These are phyloP conservation scores for Alnus rubra DNA, from an alignment of 306 rosid species.

Conservation along the genomic window DNA sequence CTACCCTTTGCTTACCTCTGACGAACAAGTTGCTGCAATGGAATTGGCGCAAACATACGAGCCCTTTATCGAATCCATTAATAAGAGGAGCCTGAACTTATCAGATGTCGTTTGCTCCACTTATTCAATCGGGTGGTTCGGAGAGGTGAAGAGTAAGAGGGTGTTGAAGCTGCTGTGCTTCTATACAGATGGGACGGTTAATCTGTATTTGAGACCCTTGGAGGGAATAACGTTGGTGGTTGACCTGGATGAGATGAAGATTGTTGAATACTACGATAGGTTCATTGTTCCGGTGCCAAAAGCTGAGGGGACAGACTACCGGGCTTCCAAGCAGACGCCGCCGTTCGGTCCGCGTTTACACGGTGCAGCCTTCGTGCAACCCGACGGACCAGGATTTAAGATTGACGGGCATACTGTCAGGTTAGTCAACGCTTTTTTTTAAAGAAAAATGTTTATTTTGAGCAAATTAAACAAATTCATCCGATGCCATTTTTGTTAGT, in stretches of 20 bases:
- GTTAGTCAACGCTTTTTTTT: neutral
- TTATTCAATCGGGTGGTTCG: constrained; percentile 42
- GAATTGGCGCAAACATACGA: constrained; percentile 21
- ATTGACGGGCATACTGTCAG: constrained; percentile 34
- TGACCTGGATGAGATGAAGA: constrained; percentile 42
- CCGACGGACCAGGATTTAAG: constrained; percentile 38
- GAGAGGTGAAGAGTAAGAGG: constrained; percentile 23
- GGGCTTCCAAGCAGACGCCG: constrained; percentile 23
- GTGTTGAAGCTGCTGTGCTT: constrained; percentile 24
- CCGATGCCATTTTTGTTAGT: neutral
- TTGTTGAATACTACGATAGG: constrained; percentile 32
- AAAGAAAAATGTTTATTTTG: neutral
- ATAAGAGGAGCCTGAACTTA: constrained; percentile 32
- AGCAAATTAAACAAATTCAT: neutral
- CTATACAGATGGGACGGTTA: constrained; percentile 32
- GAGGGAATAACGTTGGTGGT: constrained; percentile 42
- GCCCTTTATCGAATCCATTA: constrained; percentile 29
- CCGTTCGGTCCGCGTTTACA: constrained; percentile 35
- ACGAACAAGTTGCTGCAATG: constrained; percentile 14
- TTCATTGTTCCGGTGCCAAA: constrained; percentile 32
- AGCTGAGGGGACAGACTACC: constrained; percentile 36
- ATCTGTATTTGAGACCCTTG: constrained; percentile 37
- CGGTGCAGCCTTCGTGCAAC: constrained; percentile 23
- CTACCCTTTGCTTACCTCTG: neutral
- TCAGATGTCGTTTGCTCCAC: constrained; percentile 31